phyloP scores from a whole-genome alignment of 192 early-diverging fungal genomes.

The Coemansia sp. region DNA sequence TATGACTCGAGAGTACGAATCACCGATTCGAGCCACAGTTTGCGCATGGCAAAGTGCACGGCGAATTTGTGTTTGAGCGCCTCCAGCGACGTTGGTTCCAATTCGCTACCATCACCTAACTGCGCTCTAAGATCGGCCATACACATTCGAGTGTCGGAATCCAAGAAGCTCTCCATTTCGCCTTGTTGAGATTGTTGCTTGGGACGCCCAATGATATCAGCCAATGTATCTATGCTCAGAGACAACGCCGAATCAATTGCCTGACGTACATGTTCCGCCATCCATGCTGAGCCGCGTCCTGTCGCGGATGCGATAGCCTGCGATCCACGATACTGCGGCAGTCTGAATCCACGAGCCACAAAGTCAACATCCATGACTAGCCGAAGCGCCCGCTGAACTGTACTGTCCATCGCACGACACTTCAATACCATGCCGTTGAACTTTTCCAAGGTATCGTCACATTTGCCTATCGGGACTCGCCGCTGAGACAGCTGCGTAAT shows the following conservation, averaged over 20 bases:
- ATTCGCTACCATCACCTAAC: not conserved
- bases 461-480: not conserved
- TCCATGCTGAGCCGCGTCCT: slow-evolving; percentile 21
- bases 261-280: slow-evolving; percentile 20
- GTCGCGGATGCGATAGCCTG: not conserved
- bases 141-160: not conserved
- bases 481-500: not conserved
- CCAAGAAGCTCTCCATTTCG: not conserved
- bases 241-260: slow-evolving; percentile 9
- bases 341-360: slow-evolving; percentile 29
- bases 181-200: not conserved
- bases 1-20: slow-evolving; percentile 2
- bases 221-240: not conserved
- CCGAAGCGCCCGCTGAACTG: slow-evolving; percentile 29
- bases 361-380: slow-evolving; percentile 38
- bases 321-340: slow-evolving; percentile 14
- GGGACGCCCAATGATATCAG: not conserved
- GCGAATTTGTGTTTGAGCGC: slow-evolving; percentile 14
- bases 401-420: slow-evolving; percentile 25
- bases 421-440: slow-evolving; percentile 1
- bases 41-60: slow-evolving; percentile 33
- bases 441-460: not conserved
- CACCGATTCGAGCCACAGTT: slow-evolving; percentile 26
- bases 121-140: not conserved
- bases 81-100: slow-evolving; percentile 17